Evolutionary conservation across 31 red algal genomes (phyloP).

Genomic region (Asparagopsis taxiformis): DNA sequence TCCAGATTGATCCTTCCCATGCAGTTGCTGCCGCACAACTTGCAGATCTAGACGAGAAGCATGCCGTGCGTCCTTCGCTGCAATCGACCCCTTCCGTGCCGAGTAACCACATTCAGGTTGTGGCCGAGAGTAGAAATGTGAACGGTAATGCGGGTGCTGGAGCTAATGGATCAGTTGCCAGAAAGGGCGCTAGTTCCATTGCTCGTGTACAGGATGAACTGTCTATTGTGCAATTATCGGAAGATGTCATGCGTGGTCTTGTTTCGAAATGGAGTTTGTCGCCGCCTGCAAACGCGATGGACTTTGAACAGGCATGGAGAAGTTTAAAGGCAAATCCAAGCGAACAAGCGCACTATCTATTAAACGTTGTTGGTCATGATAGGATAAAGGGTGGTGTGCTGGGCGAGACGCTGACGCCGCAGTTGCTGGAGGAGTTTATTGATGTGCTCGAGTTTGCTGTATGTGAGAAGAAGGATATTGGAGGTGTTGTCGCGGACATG

Average conservation of each 20-base stretch:
- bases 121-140: conserved; percentile 7
- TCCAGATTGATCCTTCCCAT: conserved; percentile 20
- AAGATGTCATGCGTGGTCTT: no score
- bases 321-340: conserved; percentile 5
- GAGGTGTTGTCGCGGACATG: no score
- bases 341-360: conserved; percentile 22
- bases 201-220: conserved; percentile 11
- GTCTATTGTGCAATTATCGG: no score
- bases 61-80: conserved; percentile 20
- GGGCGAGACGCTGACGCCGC: conserved; percentile 36
- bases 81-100: neutral
- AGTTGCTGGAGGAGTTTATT: conserved; percentile 16
- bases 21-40: conserved; percentile 17
- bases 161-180: neutral
- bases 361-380: conserved; percentile 19
- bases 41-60: neutral
- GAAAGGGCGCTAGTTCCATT: conserved; percentile 20
- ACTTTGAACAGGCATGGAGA: conserved; percentile 34
- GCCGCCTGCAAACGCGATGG: conserved; percentile 5
- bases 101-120: neutral
- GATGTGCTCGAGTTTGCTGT: no score
- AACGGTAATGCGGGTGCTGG: conserved; percentile 10
- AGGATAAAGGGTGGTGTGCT: conserved; percentile 21
- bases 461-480: no score
- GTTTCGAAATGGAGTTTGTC: conserved; percentile 13